These are phyloP conservation scores for Bryopsis sp. DNA, from an alignment of 139 green algal genomes.

Conservation along the genomic window DNA sequence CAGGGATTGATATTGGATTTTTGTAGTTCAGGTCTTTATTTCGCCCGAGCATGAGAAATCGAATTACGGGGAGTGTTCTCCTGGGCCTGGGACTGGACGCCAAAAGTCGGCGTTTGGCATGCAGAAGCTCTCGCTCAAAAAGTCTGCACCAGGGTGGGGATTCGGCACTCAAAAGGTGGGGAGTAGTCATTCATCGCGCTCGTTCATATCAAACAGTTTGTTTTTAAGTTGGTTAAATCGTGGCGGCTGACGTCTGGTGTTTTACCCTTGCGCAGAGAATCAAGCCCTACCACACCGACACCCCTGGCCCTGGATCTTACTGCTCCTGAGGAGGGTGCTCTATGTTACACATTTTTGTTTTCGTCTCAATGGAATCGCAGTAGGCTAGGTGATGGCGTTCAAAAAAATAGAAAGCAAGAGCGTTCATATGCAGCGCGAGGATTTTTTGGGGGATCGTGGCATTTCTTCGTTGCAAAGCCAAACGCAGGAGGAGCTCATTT, in stretches of 20 bases:
- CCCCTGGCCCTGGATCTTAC: slow-evolving; percentile 15
- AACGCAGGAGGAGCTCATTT: too few relatives aligned
- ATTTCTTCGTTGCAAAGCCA: too few relatives aligned
- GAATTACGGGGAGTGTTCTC: slow-evolving; percentile 32
- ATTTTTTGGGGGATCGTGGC: too few relatives aligned
- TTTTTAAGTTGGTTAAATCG: background rate
- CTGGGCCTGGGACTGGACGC: slow-evolving; percentile 37
- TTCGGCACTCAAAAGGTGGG: slow-evolving; percentile 47
- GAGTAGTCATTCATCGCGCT: background rate
- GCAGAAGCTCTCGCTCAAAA: slow-evolving; percentile 41
- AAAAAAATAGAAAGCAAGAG: too few relatives aligned
- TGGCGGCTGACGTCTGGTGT: background rate
- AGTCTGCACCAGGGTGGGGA: slow-evolving; percentile 39
- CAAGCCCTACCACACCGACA: background rate
- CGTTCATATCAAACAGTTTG: background rate
- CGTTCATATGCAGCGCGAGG: too few relatives aligned
- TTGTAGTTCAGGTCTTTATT: slow-evolving; percentile 44
- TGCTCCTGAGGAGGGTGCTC: too few relatives aligned
- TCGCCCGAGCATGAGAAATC: slow-evolving; percentile 56
- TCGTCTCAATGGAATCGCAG: too few relatives aligned
- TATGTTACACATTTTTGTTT: too few relatives aligned
- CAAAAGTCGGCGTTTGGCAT: slow-evolving; percentile 27
- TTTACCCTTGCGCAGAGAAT: background rate
- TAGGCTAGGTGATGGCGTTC: too few relatives aligned
- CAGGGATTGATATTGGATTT: too few relatives aligned